phyloP scores from a whole-genome alignment of 129 eudicot species.

The Chrysanthemum makinoi region DNA sequence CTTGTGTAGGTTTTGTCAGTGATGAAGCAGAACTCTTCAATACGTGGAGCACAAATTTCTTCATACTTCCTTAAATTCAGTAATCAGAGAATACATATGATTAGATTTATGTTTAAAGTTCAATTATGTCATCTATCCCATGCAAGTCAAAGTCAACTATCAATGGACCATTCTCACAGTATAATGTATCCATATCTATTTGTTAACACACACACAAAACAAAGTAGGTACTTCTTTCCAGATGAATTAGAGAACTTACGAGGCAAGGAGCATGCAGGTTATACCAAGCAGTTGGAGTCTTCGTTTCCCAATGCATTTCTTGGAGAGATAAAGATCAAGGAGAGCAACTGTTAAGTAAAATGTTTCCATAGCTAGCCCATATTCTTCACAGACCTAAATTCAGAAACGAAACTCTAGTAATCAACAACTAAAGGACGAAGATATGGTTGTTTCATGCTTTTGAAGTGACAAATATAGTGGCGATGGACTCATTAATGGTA shows the following conservation, averaged over 20 bases:
- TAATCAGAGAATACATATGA: conserved; percentile 23
- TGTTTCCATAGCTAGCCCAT: conserved; percentile 81
- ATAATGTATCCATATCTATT: neutral
- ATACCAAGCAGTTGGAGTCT: conserved; percentile 87
- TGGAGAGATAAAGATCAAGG: conserved; percentile 74
- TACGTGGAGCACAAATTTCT: conserved; percentile 83
- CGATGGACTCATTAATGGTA: conserved; percentile 6
- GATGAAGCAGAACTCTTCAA: conserved; percentile 86
- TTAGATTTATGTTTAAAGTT: conserved; percentile 17
- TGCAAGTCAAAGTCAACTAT: neutral
- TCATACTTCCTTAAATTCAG: conserved; percentile 64
- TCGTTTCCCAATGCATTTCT: conserved; percentile 56
- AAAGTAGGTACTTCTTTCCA: neutral
- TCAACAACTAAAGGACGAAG: neutral
- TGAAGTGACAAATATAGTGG: neutral
- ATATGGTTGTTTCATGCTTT: neutral
- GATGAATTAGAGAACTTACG: conserved; percentile 56
- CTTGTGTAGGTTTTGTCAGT: conserved; percentile 84
- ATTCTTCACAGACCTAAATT: conserved; percentile 81
- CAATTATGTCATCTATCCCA: conserved; percentile 6
- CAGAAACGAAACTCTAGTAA: conserved; percentile 9
- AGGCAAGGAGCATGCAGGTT: conserved; percentile 94
- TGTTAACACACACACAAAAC: neutral
- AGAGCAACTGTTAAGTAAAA: conserved; percentile 85
- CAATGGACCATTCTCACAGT: neutral